phyloP scores from a whole-genome alignment of 139 green algal genomes.

The Penium margaritaceum region DNA sequence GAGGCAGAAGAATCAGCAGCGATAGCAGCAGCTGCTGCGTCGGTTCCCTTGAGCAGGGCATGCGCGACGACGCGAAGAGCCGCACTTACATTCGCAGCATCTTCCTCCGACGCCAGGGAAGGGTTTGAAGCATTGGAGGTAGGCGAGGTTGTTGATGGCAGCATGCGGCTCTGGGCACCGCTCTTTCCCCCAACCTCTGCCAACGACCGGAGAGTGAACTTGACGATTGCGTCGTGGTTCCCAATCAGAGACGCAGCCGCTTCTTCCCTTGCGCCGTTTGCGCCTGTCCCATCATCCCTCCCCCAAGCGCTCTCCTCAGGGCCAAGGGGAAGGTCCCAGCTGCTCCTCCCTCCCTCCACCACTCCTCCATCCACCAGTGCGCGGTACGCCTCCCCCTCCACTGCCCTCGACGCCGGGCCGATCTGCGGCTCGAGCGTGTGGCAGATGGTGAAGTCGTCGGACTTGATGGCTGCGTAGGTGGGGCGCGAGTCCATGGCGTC shows the following conservation, averaged over 20 bases:
- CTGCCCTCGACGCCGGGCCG: conserved; percentile 48
- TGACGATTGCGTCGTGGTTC: conserved; percentile 67
- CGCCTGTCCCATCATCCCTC: conserved; percentile 6
- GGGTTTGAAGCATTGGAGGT: background rate
- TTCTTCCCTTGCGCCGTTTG: background rate
- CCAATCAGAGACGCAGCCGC: conserved; percentile 36
- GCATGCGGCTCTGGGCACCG: conserved; percentile 22
- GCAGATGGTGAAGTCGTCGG: conserved; percentile 83
- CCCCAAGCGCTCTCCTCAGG: conserved; percentile 44
- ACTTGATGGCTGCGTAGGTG: conserved; percentile 71
- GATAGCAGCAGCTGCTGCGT: background rate
- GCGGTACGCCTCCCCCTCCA: conserved; percentile 9
- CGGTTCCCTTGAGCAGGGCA: conserved; percentile 20
- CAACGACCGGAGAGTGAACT: conserved; percentile 70
- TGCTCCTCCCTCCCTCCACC: conserved; percentile 54
- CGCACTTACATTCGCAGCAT: conserved; percentile 17
- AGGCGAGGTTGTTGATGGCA: background rate
- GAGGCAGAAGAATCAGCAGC: no score
- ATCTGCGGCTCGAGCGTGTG: conserved; percentile 92
- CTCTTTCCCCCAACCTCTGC: conserved; percentile 34
- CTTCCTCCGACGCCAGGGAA: background rate
- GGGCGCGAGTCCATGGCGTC: conserved; percentile 76
- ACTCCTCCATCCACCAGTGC: conserved; percentile 64
- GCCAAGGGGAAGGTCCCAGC: conserved; percentile 72
- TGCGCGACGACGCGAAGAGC: conserved; percentile 66